Base-by-base conservation (phyloP, 352 stramenopile genomes). In the Globisporangium nunn region DNA sequence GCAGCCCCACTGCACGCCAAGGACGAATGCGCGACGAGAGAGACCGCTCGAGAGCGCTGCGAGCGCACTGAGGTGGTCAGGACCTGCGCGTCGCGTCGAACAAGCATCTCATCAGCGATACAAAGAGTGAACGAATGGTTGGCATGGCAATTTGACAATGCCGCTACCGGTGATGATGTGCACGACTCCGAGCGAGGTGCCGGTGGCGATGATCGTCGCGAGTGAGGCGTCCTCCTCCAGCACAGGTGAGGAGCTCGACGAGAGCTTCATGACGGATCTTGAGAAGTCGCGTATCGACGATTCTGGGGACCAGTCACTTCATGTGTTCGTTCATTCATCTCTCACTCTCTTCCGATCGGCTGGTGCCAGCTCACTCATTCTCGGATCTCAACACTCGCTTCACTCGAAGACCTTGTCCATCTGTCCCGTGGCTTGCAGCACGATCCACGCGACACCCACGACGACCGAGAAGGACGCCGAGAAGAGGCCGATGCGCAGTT, bases 61-160 rank as follows among this genome's bases (percentile, higher is more conserved):
- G 6, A 97, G 59, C 15, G 89, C 89, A 18, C 79, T 85, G 1
- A 98, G 63, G 65, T 98, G 89, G 58, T 97, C 90, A 0, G 91
- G 91, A 28, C 83, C 84, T 84, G 40, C 11, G 57, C 15, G 54
- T 50, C 40, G 11, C 47, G 17, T 18, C 28, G 44, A 23, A 46
- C 6, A 50, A n/a, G 39, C 29, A 28, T 1, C 5, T 44, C 14
- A 11, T 18, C 40, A 23, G 14, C 40, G 14, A 45, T 0, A 45
- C 3, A 2, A 2, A 6, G 14, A 18, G 40, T 10, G 2, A 23
- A 8, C n/a, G 43, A 48, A 7, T 7, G 8, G 4, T 30, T 29
- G 23, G 6, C 5, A 48, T 29, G 23, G 6, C 5, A 7, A 12
- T 11, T 10, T 3, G n/a, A 49, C n/a, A 30, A 10, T 11, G 44